Conservation (phyloP, 305 asterid species). For the Coffea humblotiana region DNA sequence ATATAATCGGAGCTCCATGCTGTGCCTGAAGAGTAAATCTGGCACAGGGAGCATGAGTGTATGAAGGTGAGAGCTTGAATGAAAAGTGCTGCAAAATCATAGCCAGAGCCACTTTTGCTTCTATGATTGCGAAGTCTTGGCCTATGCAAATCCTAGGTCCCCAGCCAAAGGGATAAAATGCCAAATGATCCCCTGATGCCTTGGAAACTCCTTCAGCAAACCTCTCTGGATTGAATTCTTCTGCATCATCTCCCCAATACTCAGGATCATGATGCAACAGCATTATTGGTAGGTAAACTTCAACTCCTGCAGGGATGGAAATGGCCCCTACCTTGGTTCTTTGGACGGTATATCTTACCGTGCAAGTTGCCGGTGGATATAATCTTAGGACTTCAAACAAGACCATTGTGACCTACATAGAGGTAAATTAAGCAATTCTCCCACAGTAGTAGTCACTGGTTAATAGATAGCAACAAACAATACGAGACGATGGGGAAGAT, state of each 20-base stretch:
- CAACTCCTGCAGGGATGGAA: slow-evolving; percentile 8
- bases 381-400: slow-evolving; percentile 36
- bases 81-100: slow-evolving; percentile 30
- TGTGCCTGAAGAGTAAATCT: slow-evolving; percentile 22
- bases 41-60: slow-evolving; percentile 28
- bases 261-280: slow-evolving; percentile 25
- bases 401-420: slow-evolving; percentile 11
- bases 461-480: no score
- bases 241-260: slow-evolving; percentile 32
- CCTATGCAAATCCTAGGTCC: slow-evolving; percentile 33
- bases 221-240: slow-evolving; percentile 30
- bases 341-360: slow-evolving; percentile 4
- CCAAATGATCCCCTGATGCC: slow-evolving; percentile 24
- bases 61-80: slow-evolving; percentile 31
- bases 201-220: slow-evolving; percentile 30
- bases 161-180: slow-evolving; percentile 29
- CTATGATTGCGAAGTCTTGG: slow-evolving; percentile 25
- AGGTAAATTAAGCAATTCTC: neutral
- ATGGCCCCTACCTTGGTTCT: slow-evolving; percentile 14
- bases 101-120: slow-evolving; percentile 27
- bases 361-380: slow-evolving; percentile 19
- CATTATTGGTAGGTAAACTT: slow-evolving; percentile 18
- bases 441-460: no score
- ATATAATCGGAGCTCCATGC: slow-evolving; percentile 27
- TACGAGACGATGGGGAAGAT: no score